Evolutionary conservation across 2,329 filamentous ascomycete species (phyloP).

Genomic region (Pyricularia pennisetigena): DNA sequence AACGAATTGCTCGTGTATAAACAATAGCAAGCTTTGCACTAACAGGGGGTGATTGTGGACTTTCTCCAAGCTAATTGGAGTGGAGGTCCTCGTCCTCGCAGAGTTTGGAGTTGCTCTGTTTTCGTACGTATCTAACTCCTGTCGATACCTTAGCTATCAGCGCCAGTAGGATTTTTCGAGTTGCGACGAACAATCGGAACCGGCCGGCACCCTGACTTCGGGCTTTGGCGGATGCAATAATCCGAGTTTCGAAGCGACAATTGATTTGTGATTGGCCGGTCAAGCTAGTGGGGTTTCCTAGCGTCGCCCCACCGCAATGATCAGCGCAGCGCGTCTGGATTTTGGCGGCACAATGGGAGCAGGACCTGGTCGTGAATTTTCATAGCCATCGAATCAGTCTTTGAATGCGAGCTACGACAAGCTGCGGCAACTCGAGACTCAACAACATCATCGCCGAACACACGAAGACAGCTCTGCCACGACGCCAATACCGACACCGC

Average conservation of each 20-base stretch:
- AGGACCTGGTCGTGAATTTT: not conserved
- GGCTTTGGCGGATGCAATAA: not conserved
- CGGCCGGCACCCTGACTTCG: not conserved
- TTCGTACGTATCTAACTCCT: not conserved
- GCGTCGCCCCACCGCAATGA: not conserved
- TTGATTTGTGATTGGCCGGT: not conserved
- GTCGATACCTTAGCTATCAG: not conserved
- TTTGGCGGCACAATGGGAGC: not conserved
- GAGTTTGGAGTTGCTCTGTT: not conserved
- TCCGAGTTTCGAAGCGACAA: not conserved
- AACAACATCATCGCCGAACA: not conserved
- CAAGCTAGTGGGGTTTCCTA: not conserved
- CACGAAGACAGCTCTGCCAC: not conserved
- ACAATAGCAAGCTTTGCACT: not conserved
- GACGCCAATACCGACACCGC: not conserved
- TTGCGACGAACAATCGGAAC: not conserved
- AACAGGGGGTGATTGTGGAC: not conserved
- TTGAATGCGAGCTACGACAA: not conserved
- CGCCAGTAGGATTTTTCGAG: not conserved
- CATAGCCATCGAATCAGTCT: not conserved
- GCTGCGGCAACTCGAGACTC: not conserved
- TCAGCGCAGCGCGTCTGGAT: not conserved
- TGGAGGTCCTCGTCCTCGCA: not conserved
- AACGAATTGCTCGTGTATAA: not conserved
- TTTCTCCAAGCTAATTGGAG: not conserved